A percentile compares a stretch with the other conserved stretches of the same genome.
phyloP scores from a whole-genome alignment of 371 early-diverging fungal genomes.

The Apophysomyces elegans region DNA sequence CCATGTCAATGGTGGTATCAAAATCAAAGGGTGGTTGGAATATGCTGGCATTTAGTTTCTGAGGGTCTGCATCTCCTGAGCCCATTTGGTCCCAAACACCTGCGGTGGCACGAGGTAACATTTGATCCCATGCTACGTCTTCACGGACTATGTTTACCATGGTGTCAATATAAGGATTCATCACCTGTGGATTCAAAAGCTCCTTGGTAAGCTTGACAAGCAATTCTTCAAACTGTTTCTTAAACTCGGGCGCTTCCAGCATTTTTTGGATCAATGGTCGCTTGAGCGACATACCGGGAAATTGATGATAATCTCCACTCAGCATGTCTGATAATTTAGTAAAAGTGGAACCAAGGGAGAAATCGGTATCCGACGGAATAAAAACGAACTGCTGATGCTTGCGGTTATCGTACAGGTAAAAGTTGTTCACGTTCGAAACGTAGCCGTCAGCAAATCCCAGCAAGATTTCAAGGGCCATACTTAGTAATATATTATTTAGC shows the following conservation, averaged over 20 bases:
- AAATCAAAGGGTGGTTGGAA: neutral
- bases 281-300: slow-evolving; percentile 2
- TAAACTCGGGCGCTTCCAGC: neutral
- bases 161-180: slow-evolving; percentile 22
- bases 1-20: neutral
- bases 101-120: slow-evolving; percentile 13
- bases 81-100: neutral
- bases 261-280: slow-evolving; percentile 17
- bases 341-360: neutral
- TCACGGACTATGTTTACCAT: slow-evolving; percentile 21
- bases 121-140: slow-evolving; percentile 26
- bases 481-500: slow-evolving; percentile 1
- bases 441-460: slow-evolving; percentile 36
- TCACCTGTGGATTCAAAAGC: slow-evolving; percentile 18
- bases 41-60: neutral
- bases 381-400: neutral
- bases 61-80: neutral
- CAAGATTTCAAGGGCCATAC: slow-evolving; percentile 35
- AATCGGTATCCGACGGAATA: slow-evolving; percentile 13
- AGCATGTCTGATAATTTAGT: slow-evolving; percentile 12
- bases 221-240: slow-evolving; percentile 14
- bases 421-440: slow-evolving; percentile 29
- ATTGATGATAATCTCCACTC: slow-evolving; percentile 13
- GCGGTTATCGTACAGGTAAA: slow-evolving; percentile 28
- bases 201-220: slow-evolving; percentile 16